A percentile compares a stretch with the other conserved stretches of the same genome.
phyloP scores from a whole-genome alignment of 768 basidiomycete genomes.

The Pleurotus salmoneostramineus region DNA sequence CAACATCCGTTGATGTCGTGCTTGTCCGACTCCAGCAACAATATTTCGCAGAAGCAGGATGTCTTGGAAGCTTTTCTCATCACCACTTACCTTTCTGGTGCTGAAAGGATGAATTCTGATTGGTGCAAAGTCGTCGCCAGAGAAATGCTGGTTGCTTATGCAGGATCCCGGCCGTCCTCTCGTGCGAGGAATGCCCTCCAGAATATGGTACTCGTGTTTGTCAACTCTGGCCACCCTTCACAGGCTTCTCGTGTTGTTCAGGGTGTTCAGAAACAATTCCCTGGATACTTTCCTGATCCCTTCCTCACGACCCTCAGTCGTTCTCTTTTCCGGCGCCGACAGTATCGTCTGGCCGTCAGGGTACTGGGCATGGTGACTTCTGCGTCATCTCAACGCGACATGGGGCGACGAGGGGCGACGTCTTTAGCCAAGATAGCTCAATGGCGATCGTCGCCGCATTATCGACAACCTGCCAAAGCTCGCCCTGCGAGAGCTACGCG shows the following conservation, averaged over 20 bases:
- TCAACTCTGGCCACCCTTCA: slow-evolving; percentile 29
- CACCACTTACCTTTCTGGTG: slow-evolving; percentile 29
- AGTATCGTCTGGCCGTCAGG: slow-evolving; percentile 29
- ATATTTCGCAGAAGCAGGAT: slow-evolving; percentile 27
- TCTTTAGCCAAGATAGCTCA: slow-evolving; percentile 18
- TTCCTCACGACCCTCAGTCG: slow-evolving; percentile 36
- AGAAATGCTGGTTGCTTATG: slow-evolving; percentile 32
- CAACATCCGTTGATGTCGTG: slow-evolving; percentile 26
- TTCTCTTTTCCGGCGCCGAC: slow-evolving; percentile 35
- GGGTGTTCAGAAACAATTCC: slow-evolving; percentile 27
- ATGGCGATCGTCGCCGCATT: slow-evolving; percentile 10
- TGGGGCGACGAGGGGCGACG: slow-evolving; percentile 27
- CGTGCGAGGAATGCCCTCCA: slow-evolving; percentile 41
- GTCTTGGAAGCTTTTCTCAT: slow-evolving; percentile 35
- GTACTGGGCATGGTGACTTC: slow-evolving; percentile 20
- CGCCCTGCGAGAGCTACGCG: slow-evolving; percentile 15
- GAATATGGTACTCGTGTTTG: slow-evolving; percentile 37
- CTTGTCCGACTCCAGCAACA: slow-evolving; percentile 21
- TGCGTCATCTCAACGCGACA: slow-evolving; percentile 22
- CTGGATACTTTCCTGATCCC: slow-evolving; percentile 34
- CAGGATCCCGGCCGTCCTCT: slow-evolving; percentile 22
- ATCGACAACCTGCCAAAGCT: slow-evolving; percentile 22
- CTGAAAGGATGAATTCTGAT: slow-evolving; percentile 20
- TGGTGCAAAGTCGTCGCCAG: slow-evolving; percentile 29
- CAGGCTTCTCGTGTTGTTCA: slow-evolving; percentile 35